Conservation (phyloP, 2,329 filamentous ascomycete genomes). For the Talaromyces sp. region DNA sequence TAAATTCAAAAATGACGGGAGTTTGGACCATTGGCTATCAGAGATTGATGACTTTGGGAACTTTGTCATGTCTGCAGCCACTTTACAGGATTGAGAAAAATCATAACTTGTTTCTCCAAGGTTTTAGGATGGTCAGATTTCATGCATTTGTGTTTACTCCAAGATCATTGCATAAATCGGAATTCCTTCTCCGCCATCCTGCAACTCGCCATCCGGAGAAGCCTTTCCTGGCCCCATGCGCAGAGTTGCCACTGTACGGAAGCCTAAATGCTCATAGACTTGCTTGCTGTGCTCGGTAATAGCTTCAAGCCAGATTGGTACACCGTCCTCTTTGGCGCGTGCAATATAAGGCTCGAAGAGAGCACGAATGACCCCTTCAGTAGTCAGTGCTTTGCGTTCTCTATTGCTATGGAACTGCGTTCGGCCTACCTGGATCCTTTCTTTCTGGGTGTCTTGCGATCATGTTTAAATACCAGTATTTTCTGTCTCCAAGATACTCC, state of each 20-base stretch:
- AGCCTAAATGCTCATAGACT: conserved; percentile 18
- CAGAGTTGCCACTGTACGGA: conserved; percentile 9
- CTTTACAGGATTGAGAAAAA: background rate
- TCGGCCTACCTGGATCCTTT: conserved; percentile 13
- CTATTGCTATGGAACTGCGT: background rate
- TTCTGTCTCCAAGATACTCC: conserved; percentile 8
- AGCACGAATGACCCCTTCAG: conserved; percentile 17
- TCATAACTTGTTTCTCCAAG: background rate
- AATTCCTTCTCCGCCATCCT: conserved; percentile 18
- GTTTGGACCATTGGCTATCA: conserved; percentile 11
- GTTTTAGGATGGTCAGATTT: background rate
- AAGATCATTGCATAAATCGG: conserved; percentile 16
- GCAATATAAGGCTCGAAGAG: conserved; percentile 19
- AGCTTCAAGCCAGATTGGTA: conserved; percentile 18
- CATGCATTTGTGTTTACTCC: conserved; percentile 1
- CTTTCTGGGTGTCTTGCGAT: conserved; percentile 17
- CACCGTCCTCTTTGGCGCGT: conserved; percentile 8
- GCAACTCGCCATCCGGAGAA: conserved; percentile 13
- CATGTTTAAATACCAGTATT: conserved; percentile 19
- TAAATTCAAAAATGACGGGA: background rate
- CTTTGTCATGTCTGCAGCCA: conserved; percentile 9
- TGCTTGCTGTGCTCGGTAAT: conserved; percentile 16
- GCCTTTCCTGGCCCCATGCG: conserved; percentile 14
- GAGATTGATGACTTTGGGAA: conserved; percentile 13
- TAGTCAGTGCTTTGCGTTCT: background rate